phyloP scores from a whole-genome alignment of 768 basidiomycete genomes.

The Fistulinella prunicolor region DNA sequence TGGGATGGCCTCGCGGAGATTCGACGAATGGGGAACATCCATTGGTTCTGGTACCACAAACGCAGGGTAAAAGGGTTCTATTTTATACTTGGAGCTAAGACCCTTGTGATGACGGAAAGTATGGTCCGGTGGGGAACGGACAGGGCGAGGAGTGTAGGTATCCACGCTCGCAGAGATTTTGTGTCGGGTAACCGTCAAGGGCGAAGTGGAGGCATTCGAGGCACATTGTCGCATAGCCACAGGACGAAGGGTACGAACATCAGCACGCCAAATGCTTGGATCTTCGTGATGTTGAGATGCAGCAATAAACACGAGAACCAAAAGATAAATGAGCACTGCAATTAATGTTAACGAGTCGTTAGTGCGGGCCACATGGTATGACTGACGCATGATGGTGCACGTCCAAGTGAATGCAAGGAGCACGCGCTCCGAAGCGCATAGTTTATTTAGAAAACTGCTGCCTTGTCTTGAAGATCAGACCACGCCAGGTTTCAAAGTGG shows the following conservation, averaged over 20 bases:
- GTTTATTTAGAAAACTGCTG: neutral
- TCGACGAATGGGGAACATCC: slow-evolving; percentile 7
- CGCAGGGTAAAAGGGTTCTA: slow-evolving; percentile 43
- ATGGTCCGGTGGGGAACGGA: slow-evolving; percentile 34
- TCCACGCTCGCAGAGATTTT: slow-evolving; percentile 34
- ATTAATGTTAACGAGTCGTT: slow-evolving; percentile 3
- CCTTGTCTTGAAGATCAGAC: slow-evolving; percentile 4
- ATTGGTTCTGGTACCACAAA: slow-evolving; percentile 21
- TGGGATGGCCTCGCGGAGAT: slow-evolving; percentile 27
- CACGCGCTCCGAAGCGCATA: slow-evolving; percentile 53
- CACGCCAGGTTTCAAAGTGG: neutral
- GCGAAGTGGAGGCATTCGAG: slow-evolving; percentile 36
- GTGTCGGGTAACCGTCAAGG: slow-evolving; percentile 32
- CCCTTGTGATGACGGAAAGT: slow-evolving; percentile 36
- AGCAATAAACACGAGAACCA: slow-evolving; percentile 44
- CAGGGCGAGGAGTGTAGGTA: slow-evolving; percentile 45
- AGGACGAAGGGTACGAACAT: slow-evolving; percentile 44
- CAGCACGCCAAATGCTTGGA: slow-evolving; percentile 48
- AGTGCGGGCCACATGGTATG: neutral
- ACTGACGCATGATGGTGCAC: slow-evolving; percentile 42
- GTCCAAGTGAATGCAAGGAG: slow-evolving; percentile 63
- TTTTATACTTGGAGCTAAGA: slow-evolving; percentile 42
- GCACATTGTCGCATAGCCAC: slow-evolving; percentile 27
- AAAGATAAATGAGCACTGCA: slow-evolving; percentile 58
- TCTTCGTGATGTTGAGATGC: slow-evolving; percentile 44